Evolutionary conservation across 331 rosid genomes (phyloP), one percentile per base, ranked within the genome.

Genomic region (Rosa hybrid): DNA sequence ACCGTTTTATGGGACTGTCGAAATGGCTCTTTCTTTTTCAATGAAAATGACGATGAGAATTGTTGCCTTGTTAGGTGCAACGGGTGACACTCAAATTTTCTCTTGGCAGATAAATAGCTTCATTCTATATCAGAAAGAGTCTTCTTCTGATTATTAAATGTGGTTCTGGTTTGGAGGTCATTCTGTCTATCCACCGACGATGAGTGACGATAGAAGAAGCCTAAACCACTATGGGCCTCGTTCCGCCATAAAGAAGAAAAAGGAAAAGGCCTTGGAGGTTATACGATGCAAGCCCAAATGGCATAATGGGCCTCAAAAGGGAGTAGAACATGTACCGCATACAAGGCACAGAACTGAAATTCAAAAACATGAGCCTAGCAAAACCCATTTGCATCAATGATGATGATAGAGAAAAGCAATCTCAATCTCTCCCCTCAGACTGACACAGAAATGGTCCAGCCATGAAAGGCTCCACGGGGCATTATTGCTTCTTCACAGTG

Each of bases 401-500:
- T 16, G 42, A 63, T 25, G 3, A 25, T 1, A 13, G 11, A 27
- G 69, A 42, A 10, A 27, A 13, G 69, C 69, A 12, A 63, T 63
- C 68, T 12, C 18, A 12, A 63, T 63, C 68, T 12, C 18, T 4
- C 14, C 12, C 39, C 39, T 12, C 42, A 63, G 25, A 74, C 71
- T 34, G 38, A 51, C 74, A 80, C 34, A 21, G 16, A 51, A 62
- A 75, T 41, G 59, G 83, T n/a, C 76, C 80, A 0, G 18, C 72
- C 34, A 1, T 25, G 4, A 8, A 11, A 74, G 71, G 71, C 69
- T 45, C 57, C 75, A 46, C 44, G 41, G 0, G 72, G 89, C 88
- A 89, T 92, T 89, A 89, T 92, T 89, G 93, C 77, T 74, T 39
- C 25, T 38, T 16, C 72, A 3, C 72, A 25, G 42, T 72, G 88